Percentiles rank a stretch among this genome's conserved stretches.
Evolutionary conservation across 148 eudicot genomes (phyloP).

Genomic region (Diospyros lotus): DNA sequence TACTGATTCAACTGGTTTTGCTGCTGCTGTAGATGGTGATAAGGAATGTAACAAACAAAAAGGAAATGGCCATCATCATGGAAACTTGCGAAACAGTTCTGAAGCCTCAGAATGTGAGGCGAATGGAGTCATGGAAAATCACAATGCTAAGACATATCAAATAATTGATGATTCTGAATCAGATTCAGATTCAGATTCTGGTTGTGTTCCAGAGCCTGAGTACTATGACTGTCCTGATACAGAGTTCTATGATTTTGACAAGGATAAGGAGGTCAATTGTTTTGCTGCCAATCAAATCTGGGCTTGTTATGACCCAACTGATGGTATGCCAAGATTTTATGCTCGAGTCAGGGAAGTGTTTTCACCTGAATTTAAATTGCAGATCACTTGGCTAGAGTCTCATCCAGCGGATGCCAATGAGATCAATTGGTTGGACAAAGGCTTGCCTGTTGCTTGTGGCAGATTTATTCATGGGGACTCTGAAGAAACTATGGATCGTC

Average conservation of each 20-base stretch:
- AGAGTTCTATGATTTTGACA: constrained; percentile 44
- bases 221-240: constrained; percentile 29
- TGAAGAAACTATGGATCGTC: constrained; percentile 16
- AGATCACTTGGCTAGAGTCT: constrained; percentile 41
- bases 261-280: constrained; percentile 21
- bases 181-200: constrained; percentile 12
- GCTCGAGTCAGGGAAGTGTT: constrained; percentile 30
- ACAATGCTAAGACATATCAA: constrained; percentile 13
- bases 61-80: background rate
- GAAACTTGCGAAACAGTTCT: background rate
- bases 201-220: constrained; percentile 10
- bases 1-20: constrained; percentile 8
- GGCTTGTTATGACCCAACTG: constrained; percentile 43
- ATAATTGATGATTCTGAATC: constrained; percentile 11
- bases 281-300: constrained; percentile 36
- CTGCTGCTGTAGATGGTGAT: constrained; percentile 10
- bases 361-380: constrained; percentile 22
- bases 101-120: background rate
- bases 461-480: constrained; percentile 23
- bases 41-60: constrained; percentile 1
- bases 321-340: constrained; percentile 55
- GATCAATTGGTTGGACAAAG: constrained; percentile 19
- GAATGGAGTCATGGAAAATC: background rate
- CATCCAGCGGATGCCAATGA: constrained; percentile 17
- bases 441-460: constrained; percentile 42